A percentile compares a stretch with the other conserved stretches of the same genome.
phyloP scores from a whole-genome alignment of 169 alveolate genomes.

The Plasmodium gonderi region DNA sequence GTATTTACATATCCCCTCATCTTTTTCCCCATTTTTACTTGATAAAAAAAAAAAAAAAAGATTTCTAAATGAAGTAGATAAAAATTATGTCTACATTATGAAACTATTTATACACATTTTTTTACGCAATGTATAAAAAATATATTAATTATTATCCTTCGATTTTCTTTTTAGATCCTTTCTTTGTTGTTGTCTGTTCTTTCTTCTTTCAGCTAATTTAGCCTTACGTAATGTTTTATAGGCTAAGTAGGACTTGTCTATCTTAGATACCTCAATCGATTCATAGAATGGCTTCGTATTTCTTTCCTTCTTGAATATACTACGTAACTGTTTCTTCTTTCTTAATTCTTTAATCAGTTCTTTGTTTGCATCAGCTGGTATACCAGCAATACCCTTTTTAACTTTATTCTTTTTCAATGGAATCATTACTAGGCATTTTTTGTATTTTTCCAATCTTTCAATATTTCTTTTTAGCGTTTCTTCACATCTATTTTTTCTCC shows the following conservation, averaged over 20 bases:
- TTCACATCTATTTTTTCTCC: conserved; percentile 95
- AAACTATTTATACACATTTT: no score
- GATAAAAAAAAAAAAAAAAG: no score
- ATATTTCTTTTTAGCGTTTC: conserved; percentile 96
- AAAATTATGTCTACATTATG: no score
- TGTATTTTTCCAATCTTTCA: conserved; percentile 95
- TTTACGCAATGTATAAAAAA: not conserved
- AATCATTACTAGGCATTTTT: conserved; percentile 94
- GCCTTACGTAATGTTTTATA: conserved; percentile 69
- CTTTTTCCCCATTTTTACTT: not conserved
- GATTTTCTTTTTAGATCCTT: conserved; percentile 32
- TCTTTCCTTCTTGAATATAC: conserved; percentile 37
- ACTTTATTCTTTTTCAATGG: conserved; percentile 95
- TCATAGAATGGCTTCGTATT: conserved; percentile 42
- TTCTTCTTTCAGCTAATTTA: conserved; percentile 46
- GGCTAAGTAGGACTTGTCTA: conserved; percentile 30
- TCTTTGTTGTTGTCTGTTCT: conserved; percentile 53
- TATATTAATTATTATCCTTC: conserved; percentile 10
- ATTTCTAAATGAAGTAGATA: no score
- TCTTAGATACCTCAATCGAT: conserved; percentile 46
- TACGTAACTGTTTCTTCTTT: conserved; percentile 74
- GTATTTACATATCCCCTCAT: not conserved
- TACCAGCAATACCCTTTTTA: conserved; percentile 97
- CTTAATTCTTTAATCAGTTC: conserved; percentile 82
- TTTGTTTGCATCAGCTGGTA: conserved; percentile 91